A percentile compares a stretch with the other conserved stretches of the same genome.
These are phyloP conservation scores for Termitomyces sp. DNA, from an alignment of 768 basidiomycete genomes.

Conservation along the genomic window DNA sequence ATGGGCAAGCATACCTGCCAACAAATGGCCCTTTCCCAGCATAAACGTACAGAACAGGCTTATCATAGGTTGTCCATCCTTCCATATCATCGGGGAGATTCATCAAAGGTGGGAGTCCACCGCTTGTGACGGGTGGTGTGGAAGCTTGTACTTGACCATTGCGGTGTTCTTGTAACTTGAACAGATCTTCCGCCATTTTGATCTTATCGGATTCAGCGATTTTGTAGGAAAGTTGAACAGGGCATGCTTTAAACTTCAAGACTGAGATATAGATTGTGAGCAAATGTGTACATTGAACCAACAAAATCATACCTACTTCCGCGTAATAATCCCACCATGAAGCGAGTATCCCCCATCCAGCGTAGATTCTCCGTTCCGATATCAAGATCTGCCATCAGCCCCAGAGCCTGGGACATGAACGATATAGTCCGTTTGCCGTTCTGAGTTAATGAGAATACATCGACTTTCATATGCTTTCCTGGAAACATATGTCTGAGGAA, in stretches of 20 bases:
- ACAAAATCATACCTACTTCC: conserved; percentile 45
- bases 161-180: conserved; percentile 40
- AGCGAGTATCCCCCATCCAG: conserved; percentile 85
- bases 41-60: conserved; percentile 66
- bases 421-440: conserved; percentile 59
- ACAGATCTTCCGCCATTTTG: conserved; percentile 58
- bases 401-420: conserved; percentile 81
- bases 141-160: conserved; percentile 16
- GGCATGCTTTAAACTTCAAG: conserved; percentile 57
- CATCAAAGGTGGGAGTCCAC: conserved; percentile 43
- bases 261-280: conserved; percentile 34
- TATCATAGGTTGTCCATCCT: conserved; percentile 69
- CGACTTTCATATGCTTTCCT: conserved; percentile 74
- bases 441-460: conserved; percentile 77
- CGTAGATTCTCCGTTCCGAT: conserved; percentile 79
- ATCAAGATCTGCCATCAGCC: conserved; percentile 85
- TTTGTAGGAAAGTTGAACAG: conserved; percentile 68
- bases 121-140: conserved; percentile 8
- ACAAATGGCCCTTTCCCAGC: conserved; percentile 82
- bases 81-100: conserved; percentile 42
- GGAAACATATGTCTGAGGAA: background rate
- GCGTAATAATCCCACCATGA: conserved; percentile 66
- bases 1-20: conserved; percentile 42
- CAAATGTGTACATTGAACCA: background rate
- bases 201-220: conserved; percentile 66